Conservation (phyloP, 352 stramenopile genomes). For the Peronospora destructor region DNA sequence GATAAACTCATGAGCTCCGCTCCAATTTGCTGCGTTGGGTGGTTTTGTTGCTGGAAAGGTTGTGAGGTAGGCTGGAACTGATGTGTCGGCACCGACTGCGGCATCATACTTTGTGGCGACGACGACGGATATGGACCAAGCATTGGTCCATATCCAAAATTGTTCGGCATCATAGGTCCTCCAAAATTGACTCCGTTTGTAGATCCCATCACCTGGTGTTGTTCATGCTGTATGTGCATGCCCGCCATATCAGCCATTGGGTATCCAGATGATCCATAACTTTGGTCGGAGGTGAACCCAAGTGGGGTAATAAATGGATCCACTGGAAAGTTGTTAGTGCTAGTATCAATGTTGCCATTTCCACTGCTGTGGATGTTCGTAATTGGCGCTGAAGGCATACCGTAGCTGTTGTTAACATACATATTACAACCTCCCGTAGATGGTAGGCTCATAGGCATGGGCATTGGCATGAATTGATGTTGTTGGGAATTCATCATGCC, state of each 20-base stretch:
- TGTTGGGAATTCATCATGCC: slow-evolving; percentile 45
- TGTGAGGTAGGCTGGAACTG: slow-evolving; percentile 25
- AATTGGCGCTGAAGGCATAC: slow-evolving; percentile 1
- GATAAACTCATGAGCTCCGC: slow-evolving; percentile 17
- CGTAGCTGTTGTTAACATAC: slow-evolving; percentile 37
- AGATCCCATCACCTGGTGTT: slow-evolving; percentile 41
- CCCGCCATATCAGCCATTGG: slow-evolving; percentile 29
- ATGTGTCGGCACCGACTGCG: slow-evolving; percentile 16
- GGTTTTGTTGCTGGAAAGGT: slow-evolving; percentile 27
- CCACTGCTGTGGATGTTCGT: slow-evolving; percentile 10
- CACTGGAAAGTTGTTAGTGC: slow-evolving; percentile 38
- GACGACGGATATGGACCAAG: slow-evolving; percentile 3
- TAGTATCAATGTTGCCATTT: slow-evolving; percentile 17
- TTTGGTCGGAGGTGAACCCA: slow-evolving; percentile 25
- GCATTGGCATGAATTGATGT: slow-evolving; percentile 63
- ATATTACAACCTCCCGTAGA: slow-evolving; percentile 29
- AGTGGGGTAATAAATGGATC: slow-evolving; percentile 66
- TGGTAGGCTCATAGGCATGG: slow-evolving; percentile 43
- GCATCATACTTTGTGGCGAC: slow-evolving; percentile 28
- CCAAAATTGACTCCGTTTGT: slow-evolving; percentile 40
- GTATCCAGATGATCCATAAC: slow-evolving; percentile 36
- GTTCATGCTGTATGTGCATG: slow-evolving; percentile 35
- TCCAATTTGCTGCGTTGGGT: slow-evolving; percentile 22
- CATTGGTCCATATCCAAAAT: slow-evolving; percentile 38
- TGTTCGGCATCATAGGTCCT: slow-evolving; percentile 30